phyloP scores from a whole-genome alignment of 306 rosid species.

The Ormosia emarginata region DNA sequence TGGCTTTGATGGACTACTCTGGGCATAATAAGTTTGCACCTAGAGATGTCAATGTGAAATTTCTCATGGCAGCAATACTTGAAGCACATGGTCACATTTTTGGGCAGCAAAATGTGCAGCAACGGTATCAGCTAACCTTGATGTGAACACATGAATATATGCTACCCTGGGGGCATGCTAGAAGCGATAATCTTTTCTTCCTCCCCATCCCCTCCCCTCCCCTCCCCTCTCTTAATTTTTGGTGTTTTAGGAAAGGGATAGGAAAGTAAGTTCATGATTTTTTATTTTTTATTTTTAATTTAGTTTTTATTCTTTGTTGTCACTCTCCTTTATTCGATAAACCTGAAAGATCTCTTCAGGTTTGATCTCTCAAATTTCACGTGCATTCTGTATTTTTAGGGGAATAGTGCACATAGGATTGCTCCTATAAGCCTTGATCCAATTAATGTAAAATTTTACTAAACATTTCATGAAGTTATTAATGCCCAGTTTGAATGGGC shows the following conservation, averaged over 20 bases:
- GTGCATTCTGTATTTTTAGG: not conserved
- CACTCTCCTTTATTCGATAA: conserved; percentile 14
- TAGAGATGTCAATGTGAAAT: not conserved
- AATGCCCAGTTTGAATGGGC: not conserved
- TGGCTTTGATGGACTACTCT: conserved; percentile 69
- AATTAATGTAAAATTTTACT: conserved; percentile 22
- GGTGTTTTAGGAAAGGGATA: not conserved
- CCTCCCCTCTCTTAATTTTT: not conserved
- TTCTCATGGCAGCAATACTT: not conserved
- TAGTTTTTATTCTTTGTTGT: conserved; percentile 13
- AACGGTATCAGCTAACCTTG: conserved; percentile 1
- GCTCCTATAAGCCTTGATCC: conserved; percentile 20
- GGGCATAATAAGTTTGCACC: conserved; percentile 50
- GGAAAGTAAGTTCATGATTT: conserved; percentile 5
- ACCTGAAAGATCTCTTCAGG: conserved; percentile 20
- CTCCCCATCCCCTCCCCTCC: not conserved
- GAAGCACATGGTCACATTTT: conserved; percentile 24
- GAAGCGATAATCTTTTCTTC: not conserved
- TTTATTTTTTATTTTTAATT: not conserved
- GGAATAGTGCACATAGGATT: conserved; percentile 15
- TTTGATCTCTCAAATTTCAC: conserved; percentile 12
- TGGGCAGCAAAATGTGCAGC: conserved; percentile 15
- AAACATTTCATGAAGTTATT: not conserved
- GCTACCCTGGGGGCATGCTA: not conserved
- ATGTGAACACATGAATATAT: conserved; percentile 1